phyloP scores from a whole-genome alignment of 2,329 filamentous ascomycete genomes.

The Cadophora sp. region DNA sequence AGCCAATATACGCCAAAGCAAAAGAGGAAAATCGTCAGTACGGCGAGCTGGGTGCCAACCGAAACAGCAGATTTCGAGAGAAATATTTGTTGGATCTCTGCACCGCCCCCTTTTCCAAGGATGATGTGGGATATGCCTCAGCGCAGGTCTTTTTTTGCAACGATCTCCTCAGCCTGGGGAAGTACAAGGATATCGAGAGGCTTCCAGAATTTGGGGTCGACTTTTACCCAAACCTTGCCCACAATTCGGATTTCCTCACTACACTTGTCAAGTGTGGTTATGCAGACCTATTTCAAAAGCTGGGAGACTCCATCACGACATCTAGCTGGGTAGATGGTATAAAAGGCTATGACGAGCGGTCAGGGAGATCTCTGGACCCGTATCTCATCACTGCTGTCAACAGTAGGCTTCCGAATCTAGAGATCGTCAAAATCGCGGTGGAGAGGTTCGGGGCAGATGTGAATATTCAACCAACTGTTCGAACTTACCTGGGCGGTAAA shows the following conservation, averaged over 20 bases:
- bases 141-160: background rate
- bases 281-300: conserved; percentile 13
- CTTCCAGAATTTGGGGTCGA: conserved; percentile 23
- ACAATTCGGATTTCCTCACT: conserved; percentile 13
- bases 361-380: conserved; percentile 4
- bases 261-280: conserved; percentile 15
- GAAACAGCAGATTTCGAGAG: background rate
- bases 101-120: background rate
- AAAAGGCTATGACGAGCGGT: background rate
- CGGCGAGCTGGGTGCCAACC: background rate
- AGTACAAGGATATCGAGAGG: conserved; percentile 14
- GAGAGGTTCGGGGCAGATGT: conserved; percentile 46
- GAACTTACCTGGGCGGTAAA: background rate
- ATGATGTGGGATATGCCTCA: conserved; percentile 7
- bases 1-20: background rate
- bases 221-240: conserved; percentile 5
- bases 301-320: conserved; percentile 17
- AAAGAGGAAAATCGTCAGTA: background rate
- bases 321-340: conserved; percentile 24
- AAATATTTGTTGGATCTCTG: conserved; percentile 7
- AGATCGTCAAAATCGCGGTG: conserved; percentile 46
- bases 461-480: conserved; percentile 31
- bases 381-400: conserved; percentile 41
- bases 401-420: conserved; percentile 47
- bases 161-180: conserved; percentile 18